Base-by-base conservation (phyloP, 495 filamentous ascomycete genomes). In the Alectoria sarmentosa region DNA sequence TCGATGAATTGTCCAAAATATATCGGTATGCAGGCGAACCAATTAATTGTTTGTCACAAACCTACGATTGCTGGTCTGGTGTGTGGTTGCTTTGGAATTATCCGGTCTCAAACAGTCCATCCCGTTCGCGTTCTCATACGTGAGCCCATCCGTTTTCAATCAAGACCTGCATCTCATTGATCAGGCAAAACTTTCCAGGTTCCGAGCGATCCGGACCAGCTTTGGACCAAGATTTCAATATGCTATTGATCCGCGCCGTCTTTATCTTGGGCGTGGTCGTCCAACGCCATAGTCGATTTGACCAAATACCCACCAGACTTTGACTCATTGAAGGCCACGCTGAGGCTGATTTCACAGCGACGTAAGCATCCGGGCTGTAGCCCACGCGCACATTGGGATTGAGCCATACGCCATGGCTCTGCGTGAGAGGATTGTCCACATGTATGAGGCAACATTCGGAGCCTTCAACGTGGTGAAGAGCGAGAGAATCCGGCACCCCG, bases 371-470 rank as follows among this genome's bases (percentile, higher is more conserved):
- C 1, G 74, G 70, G 39, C 77, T 85, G 69, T 92, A 92, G 10
- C 82, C 88, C 4, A 95, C 90, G 1, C 90, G 82, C 11, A 94
- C 89, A 34, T 83, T 78, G 7, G 90, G 90, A 71, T 95, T 94
- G 39, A 95, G 69, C 72, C 81, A 95, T 4, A 92, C 84, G 15
- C 90, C 90, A 48, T 81, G 77, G 34, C 76, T 69, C 1, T 65
- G 60, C 3, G 80, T 77, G 19, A 82, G 63, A 0, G 76, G 77
- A 69, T 92, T 92, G 69, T 93, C 90, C 4, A 82, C 83, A 70
- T 93, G 90, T 34, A 93, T 88, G 17, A 93, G 80, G 73, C 90
- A 95, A 75, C 90, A 92, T 72, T 95, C 90, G 8, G 85, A 89
- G 36, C 79, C 90, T 70, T 93, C 90, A 54, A 95, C 76, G 70